Evolutionary conservation across 495 filamentous ascomycete species (phyloP).

Genomic region (Xylaria cubensis): DNA sequence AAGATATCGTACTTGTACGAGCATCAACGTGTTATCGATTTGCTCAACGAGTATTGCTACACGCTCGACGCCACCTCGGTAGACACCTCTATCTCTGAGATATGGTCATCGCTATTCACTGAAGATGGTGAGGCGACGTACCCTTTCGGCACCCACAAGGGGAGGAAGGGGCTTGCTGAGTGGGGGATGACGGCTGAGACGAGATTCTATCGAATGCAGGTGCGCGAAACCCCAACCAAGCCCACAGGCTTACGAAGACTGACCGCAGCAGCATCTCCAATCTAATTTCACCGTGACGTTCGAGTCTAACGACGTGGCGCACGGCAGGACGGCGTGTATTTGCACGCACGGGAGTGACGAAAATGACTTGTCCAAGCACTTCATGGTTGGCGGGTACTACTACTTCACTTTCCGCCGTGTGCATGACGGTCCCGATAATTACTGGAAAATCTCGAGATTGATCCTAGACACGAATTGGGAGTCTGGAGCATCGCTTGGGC

Average conservation of each 20-base stretch:
- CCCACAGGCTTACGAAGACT: neutral
- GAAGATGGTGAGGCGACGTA: conserved; percentile 1
- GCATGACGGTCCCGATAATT: neutral
- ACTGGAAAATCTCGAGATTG: conserved; percentile 6
- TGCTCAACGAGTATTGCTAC: conserved; percentile 2
- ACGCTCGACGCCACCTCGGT: neutral
- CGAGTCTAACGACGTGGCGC: neutral
- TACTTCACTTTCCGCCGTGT: conserved; percentile 2
- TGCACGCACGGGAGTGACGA: conserved; percentile 1
- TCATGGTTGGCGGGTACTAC: conserved; percentile 8
- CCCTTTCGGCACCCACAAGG: conserved; percentile 4
- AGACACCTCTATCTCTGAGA: neutral
- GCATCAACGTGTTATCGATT: conserved; percentile 2
- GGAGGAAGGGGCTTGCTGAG: neutral
- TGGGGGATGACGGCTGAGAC: conserved; percentile 3
- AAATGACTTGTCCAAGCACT: neutral
- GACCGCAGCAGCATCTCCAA: neutral
- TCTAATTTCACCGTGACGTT: conserved; percentile 1
- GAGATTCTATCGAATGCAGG: conserved; percentile 5
- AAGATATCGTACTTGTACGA: conserved; percentile 1
- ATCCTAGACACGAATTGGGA: conserved; percentile 5
- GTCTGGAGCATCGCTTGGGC: neutral
- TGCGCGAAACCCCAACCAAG: neutral
- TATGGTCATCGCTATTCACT: conserved; percentile 6
- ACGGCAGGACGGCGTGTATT: neutral